Percentiles rank a stretch among this genome's conserved stretches.
Conservation (phyloP, 2,329 filamentous ascomycete genomes). For the Daldinia eschscholtzii region DNA sequence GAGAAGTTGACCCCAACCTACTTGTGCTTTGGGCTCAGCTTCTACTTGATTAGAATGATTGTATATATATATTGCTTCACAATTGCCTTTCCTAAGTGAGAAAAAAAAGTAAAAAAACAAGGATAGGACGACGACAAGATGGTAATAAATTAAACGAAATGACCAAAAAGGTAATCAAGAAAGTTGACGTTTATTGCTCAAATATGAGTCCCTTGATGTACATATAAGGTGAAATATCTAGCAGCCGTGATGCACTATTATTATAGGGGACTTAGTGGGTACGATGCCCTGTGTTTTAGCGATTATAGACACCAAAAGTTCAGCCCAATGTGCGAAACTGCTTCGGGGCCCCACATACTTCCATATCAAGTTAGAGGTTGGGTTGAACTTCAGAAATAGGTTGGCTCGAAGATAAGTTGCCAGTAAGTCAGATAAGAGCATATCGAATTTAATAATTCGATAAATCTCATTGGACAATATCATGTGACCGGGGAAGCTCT, state of each 20-base stretch:
- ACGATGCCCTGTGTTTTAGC: neutral
- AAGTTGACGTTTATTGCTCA: neutral
- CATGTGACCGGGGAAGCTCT: slow-evolving; percentile 35
- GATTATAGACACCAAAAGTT: neutral
- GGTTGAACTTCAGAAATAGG: neutral
- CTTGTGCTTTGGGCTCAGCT: neutral
- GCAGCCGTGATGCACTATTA: neutral
- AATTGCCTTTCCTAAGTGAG: too few species aligned
- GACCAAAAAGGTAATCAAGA: neutral
- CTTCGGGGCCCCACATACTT: neutral
- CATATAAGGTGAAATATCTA: neutral
- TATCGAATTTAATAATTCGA: slow-evolving; percentile 23
- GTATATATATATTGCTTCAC: neutral
- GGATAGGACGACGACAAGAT: too few species aligned
- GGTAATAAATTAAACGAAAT: too few species aligned
- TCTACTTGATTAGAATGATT: neutral
- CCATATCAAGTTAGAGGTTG: neutral
- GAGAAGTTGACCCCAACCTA: neutral
- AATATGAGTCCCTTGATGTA: neutral
- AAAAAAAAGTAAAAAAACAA: too few species aligned
- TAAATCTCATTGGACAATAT: slow-evolving; percentile 14
- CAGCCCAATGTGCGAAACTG: neutral
- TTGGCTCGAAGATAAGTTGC: neutral
- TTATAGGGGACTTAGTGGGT: neutral
- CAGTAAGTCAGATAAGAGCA: slow-evolving; percentile 3